phyloP scores from a whole-genome alignment of 2,329 filamentous ascomycete genomes.

The Zelopaecilomyces penicillatus region DNA sequence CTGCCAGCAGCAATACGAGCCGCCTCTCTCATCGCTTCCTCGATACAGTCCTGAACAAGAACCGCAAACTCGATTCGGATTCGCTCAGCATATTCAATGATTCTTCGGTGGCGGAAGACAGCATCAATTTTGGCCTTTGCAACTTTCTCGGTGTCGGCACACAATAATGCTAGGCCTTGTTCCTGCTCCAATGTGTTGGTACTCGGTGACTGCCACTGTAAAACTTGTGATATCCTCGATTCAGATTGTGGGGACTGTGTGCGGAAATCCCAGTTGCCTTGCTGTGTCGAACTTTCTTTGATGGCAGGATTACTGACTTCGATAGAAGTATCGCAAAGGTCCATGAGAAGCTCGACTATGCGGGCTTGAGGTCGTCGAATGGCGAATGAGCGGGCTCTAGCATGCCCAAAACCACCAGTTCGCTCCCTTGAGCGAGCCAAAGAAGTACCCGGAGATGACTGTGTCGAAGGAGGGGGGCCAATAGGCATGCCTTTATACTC shows the following conservation, averaged over 20 bases:
- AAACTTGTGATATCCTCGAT: slow-evolving; percentile 83
- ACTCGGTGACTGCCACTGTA: slow-evolving; percentile 94
- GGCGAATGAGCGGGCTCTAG: slow-evolving; percentile 79
- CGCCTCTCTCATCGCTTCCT: slow-evolving; percentile 83
- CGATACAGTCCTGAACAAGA: slow-evolving; percentile 90
- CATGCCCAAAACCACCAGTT: slow-evolving; percentile 70
- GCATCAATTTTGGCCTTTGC: slow-evolving; percentile 87
- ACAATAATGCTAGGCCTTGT: slow-evolving; percentile 79
- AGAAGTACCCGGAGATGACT: slow-evolving; percentile 62
- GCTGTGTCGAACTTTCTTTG: slow-evolving; percentile 66
- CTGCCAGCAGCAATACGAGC: slow-evolving; percentile 79
- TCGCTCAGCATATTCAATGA: slow-evolving; percentile 91
- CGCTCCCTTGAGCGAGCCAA: slow-evolving; percentile 65
- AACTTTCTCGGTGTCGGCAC: slow-evolving; percentile 77
- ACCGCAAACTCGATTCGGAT: slow-evolving; percentile 91
- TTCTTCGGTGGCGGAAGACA: slow-evolving; percentile 80
- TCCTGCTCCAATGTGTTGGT: slow-evolving; percentile 89
- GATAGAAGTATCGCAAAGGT: slow-evolving; percentile 89
- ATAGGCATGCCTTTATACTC: slow-evolving; percentile 88
- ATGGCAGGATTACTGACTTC: slow-evolving; percentile 92
- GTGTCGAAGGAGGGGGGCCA: slow-evolving; percentile 63
- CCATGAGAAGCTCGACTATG: slow-evolving; percentile 89
- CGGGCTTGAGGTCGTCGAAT: slow-evolving; percentile 81
- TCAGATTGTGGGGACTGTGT: slow-evolving; percentile 96
- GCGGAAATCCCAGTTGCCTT: slow-evolving; percentile 64